Conservation (phyloP, 768 basidiomycete genomes). For the Hygrophoropsis aurantiaca region DNA sequence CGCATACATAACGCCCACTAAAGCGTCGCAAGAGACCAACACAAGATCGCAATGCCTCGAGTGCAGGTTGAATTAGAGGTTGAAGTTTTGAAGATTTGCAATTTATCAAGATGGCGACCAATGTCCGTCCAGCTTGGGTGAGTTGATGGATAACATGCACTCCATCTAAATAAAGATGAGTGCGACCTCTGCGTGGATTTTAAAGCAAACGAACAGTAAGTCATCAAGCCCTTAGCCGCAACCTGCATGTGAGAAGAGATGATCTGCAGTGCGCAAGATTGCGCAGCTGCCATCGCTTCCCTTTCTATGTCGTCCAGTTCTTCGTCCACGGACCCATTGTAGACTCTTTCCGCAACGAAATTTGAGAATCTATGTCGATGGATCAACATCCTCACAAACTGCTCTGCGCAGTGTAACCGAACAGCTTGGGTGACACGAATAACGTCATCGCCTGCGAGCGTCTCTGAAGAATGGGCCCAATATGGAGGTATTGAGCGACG, state of each 20-base stretch:
- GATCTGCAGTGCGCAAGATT: slow-evolving; percentile 77
- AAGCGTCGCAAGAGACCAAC: slow-evolving; percentile 86
- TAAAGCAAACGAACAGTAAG: slow-evolving; percentile 69
- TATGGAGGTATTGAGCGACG: slow-evolving; percentile 66
- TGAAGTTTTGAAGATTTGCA: slow-evolving; percentile 81
- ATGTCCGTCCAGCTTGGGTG: slow-evolving; percentile 89
- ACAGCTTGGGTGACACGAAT: slow-evolving; percentile 89
- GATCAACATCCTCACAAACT: slow-evolving; percentile 84
- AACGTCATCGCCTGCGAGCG: slow-evolving; percentile 80
- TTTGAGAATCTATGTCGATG: slow-evolving; percentile 86
- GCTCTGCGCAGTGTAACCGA: slow-evolving; percentile 82
- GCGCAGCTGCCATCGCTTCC: slow-evolving; percentile 76
- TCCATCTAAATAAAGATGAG: slow-evolving; percentile 56
- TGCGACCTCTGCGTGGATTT: slow-evolving; percentile 6
- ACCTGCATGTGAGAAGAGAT: slow-evolving; percentile 81
- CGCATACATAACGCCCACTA: slow-evolving; percentile 90
- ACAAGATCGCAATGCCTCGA: slow-evolving; percentile 85
- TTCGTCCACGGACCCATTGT: slow-evolving; percentile 41
- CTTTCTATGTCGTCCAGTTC: slow-evolving; percentile 69
- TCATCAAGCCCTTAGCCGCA: slow-evolving; percentile 88
- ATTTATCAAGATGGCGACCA: slow-evolving; percentile 84
- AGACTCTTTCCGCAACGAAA: slow-evolving; percentile 67
- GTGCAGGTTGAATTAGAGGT: slow-evolving; percentile 73
- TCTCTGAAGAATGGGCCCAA: slow-evolving; percentile 82
- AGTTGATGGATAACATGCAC: slow-evolving; percentile 96